A percentile compares a stretch with the other conserved stretches of the same genome.
phyloP scores from a whole-genome alignment of 371 early-diverging fungal species.

The Mycotypha africana region DNA sequence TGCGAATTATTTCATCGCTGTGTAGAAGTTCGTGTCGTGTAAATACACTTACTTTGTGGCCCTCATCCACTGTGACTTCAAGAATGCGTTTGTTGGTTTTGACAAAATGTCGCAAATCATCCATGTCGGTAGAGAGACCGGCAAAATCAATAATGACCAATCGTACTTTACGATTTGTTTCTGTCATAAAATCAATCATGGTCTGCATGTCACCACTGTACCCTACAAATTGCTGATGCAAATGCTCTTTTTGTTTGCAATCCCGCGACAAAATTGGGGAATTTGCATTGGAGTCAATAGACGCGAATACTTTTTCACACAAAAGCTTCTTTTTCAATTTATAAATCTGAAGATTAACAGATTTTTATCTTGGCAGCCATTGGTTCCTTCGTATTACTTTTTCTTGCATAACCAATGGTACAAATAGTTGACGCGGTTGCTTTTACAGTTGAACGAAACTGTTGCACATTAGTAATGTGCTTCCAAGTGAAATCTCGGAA shows the following conservation, averaged over 20 bases:
- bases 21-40: conserved; percentile 44
- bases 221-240: background rate
- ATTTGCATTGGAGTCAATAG: background rate
- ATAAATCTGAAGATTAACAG: background rate
- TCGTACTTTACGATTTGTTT: background rate
- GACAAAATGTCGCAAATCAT: conserved; percentile 5
- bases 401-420: background rate
- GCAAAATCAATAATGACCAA: conserved; percentile 15
- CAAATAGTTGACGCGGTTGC: background rate
- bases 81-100: conserved; percentile 2
- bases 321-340: conserved; percentile 1
- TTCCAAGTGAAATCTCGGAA: conserved; percentile 1
- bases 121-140: conserved; percentile 7
- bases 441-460: conserved; percentile 1
- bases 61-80: background rate
- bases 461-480: background rate
- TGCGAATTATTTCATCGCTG: conserved; percentile 40
- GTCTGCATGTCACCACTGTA: background rate
- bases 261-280: background rate
- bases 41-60: conserved; percentile 37
- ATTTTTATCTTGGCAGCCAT: background rate
- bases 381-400: background rate
- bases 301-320: background rate
- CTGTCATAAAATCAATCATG: conserved; percentile 1
- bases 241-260: background rate